Percentiles rank a stretch among this genome's conserved stretches.
These are phyloP conservation scores for Aspergillus nidulans DNA, from an alignment of 495 filamentous ascomycete genomes.

Conservation along the genomic window DNA sequence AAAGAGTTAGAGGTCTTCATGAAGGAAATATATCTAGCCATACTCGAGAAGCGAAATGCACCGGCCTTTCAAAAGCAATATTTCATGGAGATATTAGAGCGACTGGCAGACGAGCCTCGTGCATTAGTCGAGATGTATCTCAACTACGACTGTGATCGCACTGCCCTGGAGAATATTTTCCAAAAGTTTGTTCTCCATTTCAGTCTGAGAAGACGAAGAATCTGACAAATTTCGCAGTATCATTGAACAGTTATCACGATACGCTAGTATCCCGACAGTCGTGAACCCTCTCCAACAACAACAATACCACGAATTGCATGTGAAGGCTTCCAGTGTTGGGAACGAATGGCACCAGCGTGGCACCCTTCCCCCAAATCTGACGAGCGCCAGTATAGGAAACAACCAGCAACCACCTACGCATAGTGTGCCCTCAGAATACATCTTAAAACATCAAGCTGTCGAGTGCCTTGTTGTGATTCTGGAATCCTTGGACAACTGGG, in stretches of 20 bases:
- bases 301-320: constrained; percentile 71
- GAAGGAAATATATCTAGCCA: constrained; percentile 94
- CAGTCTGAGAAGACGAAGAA: background rate
- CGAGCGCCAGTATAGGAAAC: constrained; percentile 64
- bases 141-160: constrained; percentile 96
- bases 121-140: constrained; percentile 94
- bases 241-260: constrained; percentile 86
- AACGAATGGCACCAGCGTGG: constrained; percentile 78
- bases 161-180: constrained; percentile 93
- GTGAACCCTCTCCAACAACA: constrained; percentile 77
- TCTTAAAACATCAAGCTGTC: constrained; percentile 80
- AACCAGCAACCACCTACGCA: constrained; percentile 46
- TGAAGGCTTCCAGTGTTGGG: constrained; percentile 50
- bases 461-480: constrained; percentile 85
- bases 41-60: constrained; percentile 81
- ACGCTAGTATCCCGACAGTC: constrained; percentile 67
- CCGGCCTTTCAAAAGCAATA: constrained; percentile 88
- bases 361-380: constrained; percentile 80
- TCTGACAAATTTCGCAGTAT: constrained; percentile 41
- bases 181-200: constrained; percentile 49
- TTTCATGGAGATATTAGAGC: constrained; percentile 79
- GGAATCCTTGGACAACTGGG: constrained; percentile 90
- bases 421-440: constrained; percentile 74
- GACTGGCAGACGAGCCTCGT: constrained; percentile 77
- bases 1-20: constrained; percentile 98